A percentile compares a stretch with the other conserved stretches of the same genome.
These are phyloP conservation scores for Solanum gracilifrons DNA, from an alignment of 257 asterid species.

Conservation along the genomic window DNA sequence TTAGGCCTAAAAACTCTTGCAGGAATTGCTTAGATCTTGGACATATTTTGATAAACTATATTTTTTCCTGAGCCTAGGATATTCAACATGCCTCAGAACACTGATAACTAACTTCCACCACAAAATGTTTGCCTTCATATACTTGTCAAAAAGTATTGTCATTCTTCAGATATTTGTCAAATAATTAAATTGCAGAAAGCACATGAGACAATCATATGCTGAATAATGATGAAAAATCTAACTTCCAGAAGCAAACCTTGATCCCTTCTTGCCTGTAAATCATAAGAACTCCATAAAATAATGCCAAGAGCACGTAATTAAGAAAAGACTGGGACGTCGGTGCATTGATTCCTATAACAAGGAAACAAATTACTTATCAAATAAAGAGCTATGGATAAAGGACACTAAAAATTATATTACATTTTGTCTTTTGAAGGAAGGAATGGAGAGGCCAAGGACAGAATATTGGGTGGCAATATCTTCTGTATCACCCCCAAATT, in stretches of 20 bases:
- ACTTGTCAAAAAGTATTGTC: background rate
- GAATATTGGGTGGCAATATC: background rate
- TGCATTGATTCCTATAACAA: conserved; percentile 69
- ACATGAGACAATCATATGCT: background rate
- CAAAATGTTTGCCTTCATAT: background rate
- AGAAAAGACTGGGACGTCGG: conserved; percentile 96
- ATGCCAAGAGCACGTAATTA: conserved; percentile 76
- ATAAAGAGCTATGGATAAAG: background rate
- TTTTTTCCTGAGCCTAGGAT: background rate
- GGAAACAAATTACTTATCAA: background rate
- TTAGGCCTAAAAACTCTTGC: background rate
- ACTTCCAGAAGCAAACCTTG: conserved; percentile 39
- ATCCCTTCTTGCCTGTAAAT: conserved; percentile 57
- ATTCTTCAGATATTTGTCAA: background rate
- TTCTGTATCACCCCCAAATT: background rate
- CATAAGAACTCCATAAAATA: conserved; percentile 71
- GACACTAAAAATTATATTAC: background rate
- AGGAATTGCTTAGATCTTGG: background rate
- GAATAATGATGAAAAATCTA: background rate
- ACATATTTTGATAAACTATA: background rate
- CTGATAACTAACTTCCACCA: background rate
- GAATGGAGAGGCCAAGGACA: background rate
- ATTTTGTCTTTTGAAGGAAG: background rate
- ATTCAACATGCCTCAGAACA: background rate
- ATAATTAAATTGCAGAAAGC: background rate